phyloP scores from a whole-genome alignment of 2,329 filamentous ascomycete species.

The Myriosclerotinia duriaeana region DNA sequence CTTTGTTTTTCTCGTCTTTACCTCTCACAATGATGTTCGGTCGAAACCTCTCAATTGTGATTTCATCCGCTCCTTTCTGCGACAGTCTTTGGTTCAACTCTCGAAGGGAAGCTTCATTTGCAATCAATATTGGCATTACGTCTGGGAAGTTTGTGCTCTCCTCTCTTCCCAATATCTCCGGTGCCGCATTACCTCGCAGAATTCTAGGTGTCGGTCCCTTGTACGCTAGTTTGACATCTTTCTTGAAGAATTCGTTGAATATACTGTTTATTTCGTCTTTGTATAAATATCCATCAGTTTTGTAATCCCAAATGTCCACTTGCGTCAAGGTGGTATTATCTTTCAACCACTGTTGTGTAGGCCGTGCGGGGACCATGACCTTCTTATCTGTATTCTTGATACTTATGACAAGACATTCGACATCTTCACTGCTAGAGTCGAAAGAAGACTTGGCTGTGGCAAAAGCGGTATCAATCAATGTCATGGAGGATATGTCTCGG shows the following conservation, averaged over 20 bases:
- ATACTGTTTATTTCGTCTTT: conserved; percentile 49
- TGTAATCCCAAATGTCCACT: conserved; percentile 58
- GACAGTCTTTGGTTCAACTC: conserved; percentile 57
- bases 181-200: conserved; percentile 55
- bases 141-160: conserved; percentile 60
- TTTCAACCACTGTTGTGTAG: conserved; percentile 53
- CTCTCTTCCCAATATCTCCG: conserved; percentile 52
- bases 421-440: conserved; percentile 36
- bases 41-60: conserved; percentile 61
- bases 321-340: conserved; percentile 50
- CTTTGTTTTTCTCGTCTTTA: conserved; percentile 39
- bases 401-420: conserved; percentile 50
- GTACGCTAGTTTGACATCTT: conserved; percentile 57
- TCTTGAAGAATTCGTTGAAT: conserved; percentile 57
- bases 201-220: conserved; percentile 59
- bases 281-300: conserved; percentile 59
- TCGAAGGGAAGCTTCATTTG: conserved; percentile 53
- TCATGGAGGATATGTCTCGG: conserved; percentile 60
- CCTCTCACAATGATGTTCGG: conserved; percentile 63
- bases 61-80: conserved; percentile 45
- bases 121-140: conserved; percentile 56
- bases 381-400: conserved; percentile 43
- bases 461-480: conserved; percentile 48
- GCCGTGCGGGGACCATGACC: conserved; percentile 56
- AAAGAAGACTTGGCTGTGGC: conserved; percentile 8